phyloP scores from a whole-genome alignment of 495 filamentous ascomycete species.

The Hypoxylon fragiforme region DNA sequence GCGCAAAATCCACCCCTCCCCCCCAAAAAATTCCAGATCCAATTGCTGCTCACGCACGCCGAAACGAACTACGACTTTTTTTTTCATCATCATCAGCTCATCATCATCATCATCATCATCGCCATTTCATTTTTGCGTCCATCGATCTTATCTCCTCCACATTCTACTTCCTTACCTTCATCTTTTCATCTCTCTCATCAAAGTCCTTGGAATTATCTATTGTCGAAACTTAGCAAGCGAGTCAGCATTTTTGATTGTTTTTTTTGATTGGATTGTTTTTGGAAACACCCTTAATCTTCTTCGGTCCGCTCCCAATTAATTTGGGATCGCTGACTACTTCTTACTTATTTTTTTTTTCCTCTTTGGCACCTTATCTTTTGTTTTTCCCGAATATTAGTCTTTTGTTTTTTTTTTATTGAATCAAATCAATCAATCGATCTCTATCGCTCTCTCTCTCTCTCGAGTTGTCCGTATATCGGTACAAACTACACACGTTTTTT shows the following conservation, averaged over 20 bases:
- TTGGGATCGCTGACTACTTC: too few species aligned
- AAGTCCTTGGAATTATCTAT: constrained; percentile 34
- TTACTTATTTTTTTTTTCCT: constrained; percentile 37
- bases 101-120: constrained; percentile 30
- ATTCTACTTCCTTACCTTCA: constrained; percentile 9
- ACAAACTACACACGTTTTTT: too few species aligned
- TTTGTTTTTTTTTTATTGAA: constrained; percentile 13
- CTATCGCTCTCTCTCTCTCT: too few species aligned
- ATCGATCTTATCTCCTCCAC: too few species aligned
- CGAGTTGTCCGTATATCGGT: too few species aligned
- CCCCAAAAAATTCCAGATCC: constrained; percentile 24
- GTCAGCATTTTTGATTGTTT: constrained; percentile 46
- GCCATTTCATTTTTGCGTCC: too few species aligned
- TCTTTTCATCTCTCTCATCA: constrained; percentile 26
- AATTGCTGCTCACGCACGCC: constrained; percentile 36
- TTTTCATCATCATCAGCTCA: constrained; percentile 7
- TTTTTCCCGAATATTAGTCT: neutral
- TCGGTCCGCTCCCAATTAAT: constrained; percentile 26
- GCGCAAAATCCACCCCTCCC: too few species aligned
- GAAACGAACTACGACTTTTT: constrained; percentile 31
- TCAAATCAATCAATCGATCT: too few species aligned
- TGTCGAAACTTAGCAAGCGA: constrained; percentile 44
- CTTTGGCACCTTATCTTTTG: too few species aligned
- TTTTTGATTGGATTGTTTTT: too few species aligned
- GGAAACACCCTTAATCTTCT: constrained; percentile 23